Evolutionary conservation across 805 yeast species (phyloP).

Genomic region (Candida tammaniensis): DNA sequence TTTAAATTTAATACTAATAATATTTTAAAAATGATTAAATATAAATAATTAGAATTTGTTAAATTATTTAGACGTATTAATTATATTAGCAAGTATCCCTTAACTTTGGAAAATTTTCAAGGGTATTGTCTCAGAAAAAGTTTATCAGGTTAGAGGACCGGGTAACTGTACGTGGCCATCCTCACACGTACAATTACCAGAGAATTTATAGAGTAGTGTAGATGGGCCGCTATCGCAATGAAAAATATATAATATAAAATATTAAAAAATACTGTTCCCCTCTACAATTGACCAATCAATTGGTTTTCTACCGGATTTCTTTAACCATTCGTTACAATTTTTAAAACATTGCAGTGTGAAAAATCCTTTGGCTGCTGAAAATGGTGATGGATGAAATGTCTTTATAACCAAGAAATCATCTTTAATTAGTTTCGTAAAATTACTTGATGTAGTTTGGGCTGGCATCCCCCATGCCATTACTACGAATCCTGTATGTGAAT

Average conservation of each 20-base stretch:
- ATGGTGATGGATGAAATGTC: slow-evolving; percentile 92
- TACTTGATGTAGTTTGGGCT: slow-evolving; percentile 60
- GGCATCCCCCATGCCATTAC: slow-evolving; percentile 83
- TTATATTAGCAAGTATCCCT: too few species aligned
- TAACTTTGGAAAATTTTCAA: too few species aligned
- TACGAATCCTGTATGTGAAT: slow-evolving; percentile 49
- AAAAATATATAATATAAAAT: too few species aligned
- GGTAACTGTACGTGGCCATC: too few species aligned
- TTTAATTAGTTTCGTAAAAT: slow-evolving; percentile 22
- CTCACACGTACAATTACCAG: too few species aligned
- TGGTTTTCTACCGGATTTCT: slow-evolving; percentile 34
- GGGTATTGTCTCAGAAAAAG: not conserved
- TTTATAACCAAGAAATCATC: slow-evolving; percentile 50
- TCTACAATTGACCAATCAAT: slow-evolving; percentile 62
- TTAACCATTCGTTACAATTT: slow-evolving; percentile 76
- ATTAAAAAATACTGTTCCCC: slow-evolving; percentile 22
- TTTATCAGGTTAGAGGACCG: not conserved
- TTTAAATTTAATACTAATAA: too few species aligned
- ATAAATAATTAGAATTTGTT: too few species aligned
- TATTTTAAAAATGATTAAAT: too few species aligned
- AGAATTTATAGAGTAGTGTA: too few species aligned
- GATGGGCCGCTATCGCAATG: too few species aligned
- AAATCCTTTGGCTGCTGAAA: slow-evolving; percentile 83
- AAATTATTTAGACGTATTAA: too few species aligned
- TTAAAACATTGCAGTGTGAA: slow-evolving; percentile 74